Evolutionary conservation across 306 rosid species (phyloP), one percentile per base, ranked within the genome.

Genomic region (Sophora flavescens): DNA sequence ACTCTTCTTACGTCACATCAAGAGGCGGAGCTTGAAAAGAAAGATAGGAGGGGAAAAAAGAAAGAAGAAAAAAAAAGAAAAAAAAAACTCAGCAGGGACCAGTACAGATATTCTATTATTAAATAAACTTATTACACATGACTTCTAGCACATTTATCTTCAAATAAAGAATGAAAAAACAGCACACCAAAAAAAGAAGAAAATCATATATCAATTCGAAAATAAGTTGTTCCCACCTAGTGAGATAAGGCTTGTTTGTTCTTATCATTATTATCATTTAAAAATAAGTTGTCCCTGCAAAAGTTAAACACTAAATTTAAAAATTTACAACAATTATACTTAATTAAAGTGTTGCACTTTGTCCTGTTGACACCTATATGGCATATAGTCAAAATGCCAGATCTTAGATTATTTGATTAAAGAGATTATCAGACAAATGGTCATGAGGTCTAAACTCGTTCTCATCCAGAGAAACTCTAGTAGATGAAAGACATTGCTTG

Each of bases 81-180:
- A 44, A 44, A 4, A 9, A 9, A 44, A 10, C n/a, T 52, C 30
- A 41, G 36, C 16, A 52, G 5, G 38, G 45, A 51, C 61, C n/a
- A n/a, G 28, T 15, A 33, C 9, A 33, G 42, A 8, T 51, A 15
- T 51, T 69, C 4, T 30, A 32, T 4, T 33, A 68, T n/a, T 50
- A 32, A 28, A 68, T 68, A n/a, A 68, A 45, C 57, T 11, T 22
- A 47, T 14, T 13, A 26, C 1, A 45, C 28, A 26, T 17, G 12
- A n/a, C 60, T 68, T 45, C 59, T 47, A 67, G 72, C 42, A 67
- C 48, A 67, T 30, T 45, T 47, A 67, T 67, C 58, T 45, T 76
- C 47, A 54, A 41, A 76, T 64, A 32, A 41, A 76, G 9, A 18
- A 4, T 22, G 12, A 75, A 76, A 64, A 76, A 28, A 28, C 30